Evolutionary conservation across 2,329 filamentous ascomycete genomes (phyloP).

Genomic region (Colletotrichum gloeosporioides): DNA sequence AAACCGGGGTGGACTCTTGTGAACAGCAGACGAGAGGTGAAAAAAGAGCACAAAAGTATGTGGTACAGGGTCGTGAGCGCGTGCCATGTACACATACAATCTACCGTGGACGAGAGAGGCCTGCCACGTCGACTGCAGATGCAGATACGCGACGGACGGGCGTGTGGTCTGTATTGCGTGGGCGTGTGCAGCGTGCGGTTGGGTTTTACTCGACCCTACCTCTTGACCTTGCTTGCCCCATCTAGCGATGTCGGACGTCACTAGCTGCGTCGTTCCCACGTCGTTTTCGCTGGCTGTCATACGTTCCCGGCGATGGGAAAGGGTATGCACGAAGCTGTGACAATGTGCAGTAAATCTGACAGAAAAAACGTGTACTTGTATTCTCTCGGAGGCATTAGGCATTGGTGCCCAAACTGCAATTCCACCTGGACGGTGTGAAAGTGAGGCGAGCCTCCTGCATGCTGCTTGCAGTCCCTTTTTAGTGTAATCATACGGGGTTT

Average conservation of each 20-base stretch:
- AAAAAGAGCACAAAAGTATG: background rate
- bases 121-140: slow-evolving; percentile 21
- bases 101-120: background rate
- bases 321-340: background rate
- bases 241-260: slow-evolving; percentile 20
- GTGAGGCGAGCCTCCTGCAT: slow-evolving; percentile 15
- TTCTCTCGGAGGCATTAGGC: slow-evolving; percentile 7
- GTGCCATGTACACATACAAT: slow-evolving; percentile 4
- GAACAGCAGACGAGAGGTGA: background rate
- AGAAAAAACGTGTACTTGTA: background rate
- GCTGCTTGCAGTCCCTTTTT: background rate
- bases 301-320: background rate
- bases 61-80: background rate
- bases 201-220: background rate
- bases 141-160: slow-evolving; percentile 13
- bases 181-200: slow-evolving; percentile 2
- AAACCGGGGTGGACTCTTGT: background rate
- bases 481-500: background rate
- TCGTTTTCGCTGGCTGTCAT: background rate
- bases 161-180: background rate
- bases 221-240: background rate
- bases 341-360: background rate
- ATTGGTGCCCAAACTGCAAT: slow-evolving; percentile 20
- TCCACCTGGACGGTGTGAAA: background rate
- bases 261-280: slow-evolving; percentile 8